These are phyloP conservation scores for Coniochaeta sp. DNA, from an alignment of 2,329 filamentous ascomycete genomes.

Conservation along the genomic window DNA sequence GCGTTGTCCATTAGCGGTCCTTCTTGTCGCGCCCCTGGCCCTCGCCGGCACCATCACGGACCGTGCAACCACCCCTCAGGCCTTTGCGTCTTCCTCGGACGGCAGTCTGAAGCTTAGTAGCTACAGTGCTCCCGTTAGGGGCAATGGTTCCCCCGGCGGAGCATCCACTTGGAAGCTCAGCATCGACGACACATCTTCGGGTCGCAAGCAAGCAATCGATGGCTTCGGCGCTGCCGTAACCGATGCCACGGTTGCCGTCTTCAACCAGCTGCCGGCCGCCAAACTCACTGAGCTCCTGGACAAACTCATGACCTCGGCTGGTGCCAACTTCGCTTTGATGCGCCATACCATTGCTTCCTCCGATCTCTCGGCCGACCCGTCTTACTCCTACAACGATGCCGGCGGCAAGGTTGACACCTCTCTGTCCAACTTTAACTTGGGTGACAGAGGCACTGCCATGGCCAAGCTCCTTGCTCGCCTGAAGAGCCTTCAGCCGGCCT, in stretches of 20 bases:
- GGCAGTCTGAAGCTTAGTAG: conserved; percentile 26
- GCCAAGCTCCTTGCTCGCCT: conserved; percentile 28
- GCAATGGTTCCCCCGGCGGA: conserved; percentile 22
- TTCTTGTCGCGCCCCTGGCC: conserved; percentile 6
- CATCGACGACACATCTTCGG: conserved; percentile 28
- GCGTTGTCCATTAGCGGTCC: not conserved
- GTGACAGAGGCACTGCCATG: conserved; percentile 31
- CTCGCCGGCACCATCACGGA: conserved; percentile 8
- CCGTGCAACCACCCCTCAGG: conserved; percentile 15
- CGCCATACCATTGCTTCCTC: conserved; percentile 33
- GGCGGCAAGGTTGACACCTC: conserved; percentile 20
- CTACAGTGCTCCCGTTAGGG: conserved; percentile 25
- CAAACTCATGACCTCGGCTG: conserved; percentile 26
- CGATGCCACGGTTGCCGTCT: conserved; percentile 30
- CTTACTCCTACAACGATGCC: conserved; percentile 33
- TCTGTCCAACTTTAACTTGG: conserved; percentile 24
- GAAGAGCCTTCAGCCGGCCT: conserved; percentile 23
- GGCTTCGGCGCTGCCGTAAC: conserved; percentile 36
- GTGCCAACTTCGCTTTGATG: conserved; percentile 30
- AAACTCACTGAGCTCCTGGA: conserved; percentile 23
- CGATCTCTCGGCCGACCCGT: conserved; percentile 29
- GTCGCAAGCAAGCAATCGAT: conserved; percentile 30
- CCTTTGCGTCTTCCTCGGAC: conserved; percentile 28
- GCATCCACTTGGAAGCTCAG: conserved; percentile 28
- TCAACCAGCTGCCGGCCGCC: conserved; percentile 24